Evolutionary conservation across 805 yeast genomes (phyloP).

Genomic region (Starmerella apis): DNA sequence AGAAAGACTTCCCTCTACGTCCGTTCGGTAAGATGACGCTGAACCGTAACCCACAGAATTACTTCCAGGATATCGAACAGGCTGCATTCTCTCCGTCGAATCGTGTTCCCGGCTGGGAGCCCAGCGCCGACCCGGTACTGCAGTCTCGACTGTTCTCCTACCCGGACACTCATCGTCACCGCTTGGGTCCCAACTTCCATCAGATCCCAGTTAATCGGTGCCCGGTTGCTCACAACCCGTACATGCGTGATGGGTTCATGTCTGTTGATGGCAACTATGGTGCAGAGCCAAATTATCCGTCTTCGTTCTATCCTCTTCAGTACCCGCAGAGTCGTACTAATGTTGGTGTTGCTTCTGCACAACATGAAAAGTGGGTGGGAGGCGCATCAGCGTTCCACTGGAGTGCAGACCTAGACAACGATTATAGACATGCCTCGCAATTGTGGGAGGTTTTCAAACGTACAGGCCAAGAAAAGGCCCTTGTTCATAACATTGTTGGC

Average conservation of each 20-base stretch:
- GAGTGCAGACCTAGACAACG: slow-evolving; percentile 50
- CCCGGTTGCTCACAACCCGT: slow-evolving; percentile 41
- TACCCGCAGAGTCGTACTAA: slow-evolving; percentile 24
- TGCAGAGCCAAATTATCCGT: slow-evolving; percentile 42
- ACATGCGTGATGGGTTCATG: slow-evolving; percentile 56
- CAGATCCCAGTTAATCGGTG: slow-evolving; percentile 58
- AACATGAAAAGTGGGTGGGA: slow-evolving; percentile 74
- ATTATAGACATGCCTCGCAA: slow-evolving; percentile 65
- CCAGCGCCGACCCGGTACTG: slow-evolving; percentile 67
- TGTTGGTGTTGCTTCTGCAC: slow-evolving; percentile 25
- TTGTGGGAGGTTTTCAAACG: slow-evolving; percentile 71
- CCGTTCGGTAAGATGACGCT: slow-evolving; percentile 46
- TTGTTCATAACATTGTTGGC: slow-evolving; percentile 73
- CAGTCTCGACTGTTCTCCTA: slow-evolving; percentile 68
- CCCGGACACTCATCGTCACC: slow-evolving; percentile 66
- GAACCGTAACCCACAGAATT: slow-evolving; percentile 48
- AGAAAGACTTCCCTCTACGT: slow-evolving; percentile 44
- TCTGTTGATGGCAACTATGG: slow-evolving; percentile 39
- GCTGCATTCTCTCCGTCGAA: slow-evolving; percentile 63
- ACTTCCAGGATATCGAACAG: slow-evolving; percentile 44
- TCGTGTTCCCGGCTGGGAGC: slow-evolving; percentile 64
- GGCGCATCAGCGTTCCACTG: slow-evolving; percentile 81
- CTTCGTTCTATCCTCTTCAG: slow-evolving; percentile 33
- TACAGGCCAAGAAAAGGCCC: slow-evolving; percentile 72
- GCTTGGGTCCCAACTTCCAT: slow-evolving; percentile 58